Conservation (phyloP, 345 rosid genomes). For the Adansonia digitata region DNA sequence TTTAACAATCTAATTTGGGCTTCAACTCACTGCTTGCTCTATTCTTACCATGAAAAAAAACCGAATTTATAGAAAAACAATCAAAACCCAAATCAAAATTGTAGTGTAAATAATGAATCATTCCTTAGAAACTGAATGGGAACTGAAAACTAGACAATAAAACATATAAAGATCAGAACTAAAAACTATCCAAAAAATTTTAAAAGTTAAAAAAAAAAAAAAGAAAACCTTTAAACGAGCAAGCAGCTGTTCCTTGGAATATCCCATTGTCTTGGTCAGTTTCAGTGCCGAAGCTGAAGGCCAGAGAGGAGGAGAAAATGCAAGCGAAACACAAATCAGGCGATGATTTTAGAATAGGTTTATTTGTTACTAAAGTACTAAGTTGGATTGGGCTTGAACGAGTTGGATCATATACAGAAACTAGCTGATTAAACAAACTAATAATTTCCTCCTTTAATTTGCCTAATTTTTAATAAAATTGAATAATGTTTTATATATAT, state of each 20-base stretch:
- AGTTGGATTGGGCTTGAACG: neutral
- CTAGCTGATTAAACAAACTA: neutral
- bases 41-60: neutral
- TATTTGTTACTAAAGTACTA: neutral
- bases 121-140: neutral
- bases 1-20: neutral
- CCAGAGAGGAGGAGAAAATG: neutral
- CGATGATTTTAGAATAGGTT: neutral
- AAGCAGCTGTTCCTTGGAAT: constrained; percentile 46
- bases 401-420: neutral
- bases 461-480: too few relatives aligned
- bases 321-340: neutral
- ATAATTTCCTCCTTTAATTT: too few relatives aligned
- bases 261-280: constrained; percentile 29
- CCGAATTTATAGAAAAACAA: neutral
- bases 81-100: constrained; percentile 11
- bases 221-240: constrained; percentile 43
- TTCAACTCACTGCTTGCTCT: neutral
- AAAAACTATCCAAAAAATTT: neutral
- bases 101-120: neutral
- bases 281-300: neutral
- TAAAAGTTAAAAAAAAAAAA: too few relatives aligned
- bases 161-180: neutral
- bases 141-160: neutral
- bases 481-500: too few relatives aligned